Conservation (phyloP, 805 yeast genomes). For the Pichia manshurica region DNA sequence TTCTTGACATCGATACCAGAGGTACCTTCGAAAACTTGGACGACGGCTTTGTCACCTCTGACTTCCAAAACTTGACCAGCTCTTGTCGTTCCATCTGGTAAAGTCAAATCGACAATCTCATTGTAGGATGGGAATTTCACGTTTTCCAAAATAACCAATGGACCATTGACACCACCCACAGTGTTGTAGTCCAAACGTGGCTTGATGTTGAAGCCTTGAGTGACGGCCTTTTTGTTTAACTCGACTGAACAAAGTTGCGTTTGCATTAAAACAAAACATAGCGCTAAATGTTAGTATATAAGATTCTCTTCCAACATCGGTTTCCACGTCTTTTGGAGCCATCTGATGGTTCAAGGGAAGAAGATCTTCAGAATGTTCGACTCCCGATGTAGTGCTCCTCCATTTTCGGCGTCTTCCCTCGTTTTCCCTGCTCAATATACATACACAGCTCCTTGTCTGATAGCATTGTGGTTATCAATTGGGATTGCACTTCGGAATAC, state of each 20-base stretch:
- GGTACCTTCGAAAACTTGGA: slow-evolving; percentile 98
- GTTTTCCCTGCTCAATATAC: no score
- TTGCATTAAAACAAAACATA: not conserved
- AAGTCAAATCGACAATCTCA: slow-evolving; percentile 93
- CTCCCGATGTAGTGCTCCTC: no score
- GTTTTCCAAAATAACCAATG: slow-evolving; percentile 83
- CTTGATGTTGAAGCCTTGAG: slow-evolving; percentile 83
- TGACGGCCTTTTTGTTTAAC: slow-evolving; percentile 85
- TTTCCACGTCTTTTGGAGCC: no score
- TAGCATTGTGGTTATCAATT: slow-evolving; percentile 23
- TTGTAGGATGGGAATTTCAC: slow-evolving; percentile 87
- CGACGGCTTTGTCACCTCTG: slow-evolving; percentile 94
- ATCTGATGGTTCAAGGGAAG: no score
- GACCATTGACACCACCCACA: slow-evolving; percentile 98
- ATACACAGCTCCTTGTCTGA: slow-evolving; percentile 38
- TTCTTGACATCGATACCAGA: slow-evolving; percentile 98
- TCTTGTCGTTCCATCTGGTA: slow-evolving; percentile 91
- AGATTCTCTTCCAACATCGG: not conserved
- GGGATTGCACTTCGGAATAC: not conserved
- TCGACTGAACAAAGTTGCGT: slow-evolving; percentile 40
- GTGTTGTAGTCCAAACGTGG: slow-evolving; percentile 94
- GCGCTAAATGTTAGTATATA: not conserved
- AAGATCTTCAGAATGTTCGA: no score
- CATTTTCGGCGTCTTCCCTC: no score
- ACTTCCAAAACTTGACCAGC: slow-evolving; percentile 99